Evolutionary conservation across 1,284 basidiomycete species (phyloP).

Genomic region (Trametes sp.): DNA sequence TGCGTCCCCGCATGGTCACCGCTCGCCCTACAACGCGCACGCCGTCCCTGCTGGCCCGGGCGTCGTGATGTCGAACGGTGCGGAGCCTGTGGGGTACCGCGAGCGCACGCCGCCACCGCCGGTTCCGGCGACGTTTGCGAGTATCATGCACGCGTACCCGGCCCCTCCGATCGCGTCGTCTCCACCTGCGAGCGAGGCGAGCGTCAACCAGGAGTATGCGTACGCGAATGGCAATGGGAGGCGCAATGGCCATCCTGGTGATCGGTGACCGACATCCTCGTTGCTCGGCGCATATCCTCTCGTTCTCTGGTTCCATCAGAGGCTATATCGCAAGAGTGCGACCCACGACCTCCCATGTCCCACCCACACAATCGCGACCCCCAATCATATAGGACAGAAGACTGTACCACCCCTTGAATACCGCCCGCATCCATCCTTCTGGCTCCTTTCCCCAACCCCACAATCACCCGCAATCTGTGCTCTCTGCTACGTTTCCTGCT

Average conservation of each 20-base stretch:
- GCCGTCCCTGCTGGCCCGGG: conserved; percentile 12
- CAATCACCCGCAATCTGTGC: neutral
- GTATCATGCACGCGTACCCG: conserved; percentile 70
- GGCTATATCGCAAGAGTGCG: neutral
- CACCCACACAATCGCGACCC: neutral
- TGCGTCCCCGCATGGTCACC: conserved; percentile 33
- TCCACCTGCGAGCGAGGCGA: conserved; percentile 24
- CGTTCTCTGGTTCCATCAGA: neutral
- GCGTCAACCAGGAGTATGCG: conserved; percentile 28
- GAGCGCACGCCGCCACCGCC: conserved; percentile 36
- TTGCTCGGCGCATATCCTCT: neutral
- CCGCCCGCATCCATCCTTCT: neutral
- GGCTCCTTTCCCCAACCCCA: neutral
- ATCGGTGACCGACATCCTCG: conserved; percentile 13
- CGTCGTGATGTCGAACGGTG: conserved; percentile 23
- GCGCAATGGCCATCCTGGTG: conserved; percentile 30
- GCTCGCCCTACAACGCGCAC: conserved; percentile 38
- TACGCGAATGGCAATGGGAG: conserved; percentile 42
- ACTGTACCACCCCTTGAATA: neutral
- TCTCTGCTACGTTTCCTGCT: conserved; percentile 25
- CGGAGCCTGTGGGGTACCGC: neutral
- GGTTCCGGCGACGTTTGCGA: conserved; percentile 60
- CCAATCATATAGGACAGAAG: neutral
- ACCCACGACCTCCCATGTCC: neutral
- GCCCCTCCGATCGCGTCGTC: conserved; percentile 36